These are phyloP conservation scores for Epicoccum nigrum DNA, from an alignment of 2,329 filamentous ascomycete genomes.

Conservation along the genomic window DNA sequence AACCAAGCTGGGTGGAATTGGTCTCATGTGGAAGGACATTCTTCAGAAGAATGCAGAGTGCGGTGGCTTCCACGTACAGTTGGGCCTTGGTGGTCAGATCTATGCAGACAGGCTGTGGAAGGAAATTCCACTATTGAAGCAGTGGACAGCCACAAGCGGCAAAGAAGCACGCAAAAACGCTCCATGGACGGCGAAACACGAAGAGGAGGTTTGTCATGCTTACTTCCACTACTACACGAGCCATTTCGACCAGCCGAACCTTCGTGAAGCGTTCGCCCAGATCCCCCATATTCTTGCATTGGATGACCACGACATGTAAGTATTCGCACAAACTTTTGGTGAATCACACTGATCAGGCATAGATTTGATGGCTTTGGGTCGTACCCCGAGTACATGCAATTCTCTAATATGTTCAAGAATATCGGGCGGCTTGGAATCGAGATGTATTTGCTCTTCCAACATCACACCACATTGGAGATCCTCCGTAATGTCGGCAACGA, in stretches of 20 bases:
- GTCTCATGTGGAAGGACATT: conserved; percentile 99
- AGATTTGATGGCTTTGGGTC: conserved; percentile 97
- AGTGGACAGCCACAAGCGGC: conserved; percentile 92
- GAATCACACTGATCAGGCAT: conserved; percentile 13
- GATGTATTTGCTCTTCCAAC: conserved; percentile 98
- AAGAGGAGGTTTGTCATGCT: conserved; percentile 93
- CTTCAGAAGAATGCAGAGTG: conserved; percentile 97
- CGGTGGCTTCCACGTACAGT: conserved; percentile 91
- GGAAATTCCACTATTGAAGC: conserved; percentile 88
- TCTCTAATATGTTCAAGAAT: conserved; percentile 97
- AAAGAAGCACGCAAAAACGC: conserved; percentile 91
- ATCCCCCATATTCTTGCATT: conserved; percentile 93
- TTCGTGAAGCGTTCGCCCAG: conserved; percentile 95
- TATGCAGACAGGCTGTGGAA: conserved; percentile 97
- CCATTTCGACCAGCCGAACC: conserved; percentile 94
- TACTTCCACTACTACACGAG: conserved; percentile 99
- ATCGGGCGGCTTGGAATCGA: conserved; percentile 94
- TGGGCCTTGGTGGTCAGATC: conserved; percentile 92
- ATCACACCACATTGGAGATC: conserved; percentile 94
- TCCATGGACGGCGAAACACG: conserved; percentile 89
- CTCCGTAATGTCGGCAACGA: conserved; percentile 88
- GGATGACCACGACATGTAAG: conserved; percentile 98
- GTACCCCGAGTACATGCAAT: conserved; percentile 98
- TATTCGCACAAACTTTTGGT: conserved; percentile 29
- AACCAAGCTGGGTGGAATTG: conserved; percentile 82